Evolutionary conservation across 1,139 yeast genomes (phyloP).

Genomic region (Hyphopichia khmerensis): DNA sequence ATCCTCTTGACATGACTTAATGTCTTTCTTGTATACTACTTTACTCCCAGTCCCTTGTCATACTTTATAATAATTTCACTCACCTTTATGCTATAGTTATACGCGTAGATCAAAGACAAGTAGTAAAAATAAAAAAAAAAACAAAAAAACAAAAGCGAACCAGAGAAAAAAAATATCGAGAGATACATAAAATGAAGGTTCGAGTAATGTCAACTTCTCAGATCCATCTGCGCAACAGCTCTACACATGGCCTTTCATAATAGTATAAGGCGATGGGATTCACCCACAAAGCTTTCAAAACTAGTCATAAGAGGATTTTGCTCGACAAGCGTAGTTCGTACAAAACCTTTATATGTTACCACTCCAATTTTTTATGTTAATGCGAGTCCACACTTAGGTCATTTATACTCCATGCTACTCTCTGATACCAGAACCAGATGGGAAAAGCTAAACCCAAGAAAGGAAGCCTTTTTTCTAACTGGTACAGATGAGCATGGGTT

Average conservation of each 20-base stretch:
- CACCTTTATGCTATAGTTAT: neutral
- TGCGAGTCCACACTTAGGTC: constrained; percentile 94
- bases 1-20: neutral
- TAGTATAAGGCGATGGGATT: neutral
- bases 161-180: neutral
- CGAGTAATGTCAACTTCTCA: too few species aligned
- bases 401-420: constrained; percentile 81
- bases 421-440: constrained; percentile 80
- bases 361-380: constrained; percentile 97
- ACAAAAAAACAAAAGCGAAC: neutral
- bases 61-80: neutral
- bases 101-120: neutral
- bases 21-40: neutral
- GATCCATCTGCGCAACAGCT: too few species aligned
- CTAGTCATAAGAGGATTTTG: neutral
- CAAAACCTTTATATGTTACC: constrained; percentile 58
- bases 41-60: neutral
- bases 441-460: constrained; percentile 46
- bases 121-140: neutral
- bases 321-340: neutral
- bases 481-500: constrained; percentile 98
- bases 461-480: constrained; percentile 61
- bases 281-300: neutral
- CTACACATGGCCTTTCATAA: neutral
- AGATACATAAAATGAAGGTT: neutral